Evolutionary conservation across 1,284 basidiomycete genomes (phyloP), one percentile per base, ranked within the genome.

Genomic region (Ustilago crameri): DNA sequence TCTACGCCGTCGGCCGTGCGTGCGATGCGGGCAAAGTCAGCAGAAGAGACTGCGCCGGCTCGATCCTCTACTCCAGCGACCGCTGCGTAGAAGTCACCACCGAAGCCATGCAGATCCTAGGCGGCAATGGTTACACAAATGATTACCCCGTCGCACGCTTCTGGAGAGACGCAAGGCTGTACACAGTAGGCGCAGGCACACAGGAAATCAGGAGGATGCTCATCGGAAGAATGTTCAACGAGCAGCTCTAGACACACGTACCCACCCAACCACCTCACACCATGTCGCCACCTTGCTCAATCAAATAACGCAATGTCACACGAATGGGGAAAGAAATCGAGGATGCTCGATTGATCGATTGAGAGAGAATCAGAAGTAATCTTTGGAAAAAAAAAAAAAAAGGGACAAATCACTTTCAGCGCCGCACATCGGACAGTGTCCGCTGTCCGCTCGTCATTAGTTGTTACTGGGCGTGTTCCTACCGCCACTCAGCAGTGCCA

Each of bases 1-100:
- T 95, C 44, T 97, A 97, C 84, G 91, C 93, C 23, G 94, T 97
- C 0, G 76, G 59, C 1, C 32, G 72, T 3, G 76, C 78, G 0
- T 80, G 78, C 43, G 78, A 80, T 57, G 27, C 20, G 2, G 78
- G 71, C 18, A 57, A 68, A 9, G 40, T 78, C 48, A 56, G 49
- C 32, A 87, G 93, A 69, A 86, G 90, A 78, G 78, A 80, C 34
- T 80, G 78, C 51, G 78, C 78, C 5, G 76, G 76, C 8, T 50
- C 47, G 8, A 80, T 80, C 53, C 75, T 80, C 18, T 78, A 78
- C 58, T 48, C 53, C 17, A 51, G 51, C 18, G 78, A 80, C 35
- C 38, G 72, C 9, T 63, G 64, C 30, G 71, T 80, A 9, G 76
- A 78, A 20, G 64, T 80, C 26, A 74, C 76, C 0, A 49, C 58